Conservation (phyloP, 1,139 yeast genomes). For the Yamadazyma mexicana region DNA sequence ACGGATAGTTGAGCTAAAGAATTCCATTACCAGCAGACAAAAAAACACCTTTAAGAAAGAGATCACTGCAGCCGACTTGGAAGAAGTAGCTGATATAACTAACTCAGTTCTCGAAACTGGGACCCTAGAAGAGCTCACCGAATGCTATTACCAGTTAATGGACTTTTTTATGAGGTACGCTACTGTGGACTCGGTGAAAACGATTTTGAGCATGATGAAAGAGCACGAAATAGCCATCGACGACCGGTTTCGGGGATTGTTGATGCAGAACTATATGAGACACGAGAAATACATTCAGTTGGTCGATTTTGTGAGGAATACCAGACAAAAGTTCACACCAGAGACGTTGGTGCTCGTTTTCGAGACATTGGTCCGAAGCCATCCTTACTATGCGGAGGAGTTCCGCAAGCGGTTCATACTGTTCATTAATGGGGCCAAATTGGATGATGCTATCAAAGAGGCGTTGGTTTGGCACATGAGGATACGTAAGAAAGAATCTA, state of each 20-base stretch:
- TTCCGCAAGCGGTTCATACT: constrained; percentile 23
- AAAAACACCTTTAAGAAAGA: constrained; percentile 25
- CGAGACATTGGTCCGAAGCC: constrained; percentile 32
- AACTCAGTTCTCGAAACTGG: constrained; percentile 7
- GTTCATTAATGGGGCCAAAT: constrained; percentile 21
- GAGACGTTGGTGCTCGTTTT: constrained; percentile 17
- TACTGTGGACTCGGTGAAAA: constrained; percentile 24
- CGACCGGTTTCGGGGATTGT: constrained; percentile 19
- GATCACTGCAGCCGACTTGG: constrained; percentile 26
- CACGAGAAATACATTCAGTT: constrained; percentile 29
- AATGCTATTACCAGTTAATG: constrained; percentile 16
- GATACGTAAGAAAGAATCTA: constrained; percentile 27
- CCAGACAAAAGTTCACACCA: constrained; percentile 8
- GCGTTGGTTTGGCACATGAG: constrained; percentile 14
- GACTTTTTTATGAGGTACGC: constrained; percentile 18
- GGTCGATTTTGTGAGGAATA: constrained; percentile 23
- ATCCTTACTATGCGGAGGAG: constrained; percentile 32
- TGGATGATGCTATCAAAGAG: constrained; percentile 5
- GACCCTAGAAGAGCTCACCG: constrained; percentile 12
- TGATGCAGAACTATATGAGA: constrained; percentile 24
- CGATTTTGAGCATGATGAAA: constrained; percentile 24
- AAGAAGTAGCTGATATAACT: constrained; percentile 21
- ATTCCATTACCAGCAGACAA: constrained; percentile 27
- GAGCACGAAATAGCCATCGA: constrained; percentile 21
- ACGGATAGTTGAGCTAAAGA: constrained; percentile 24